Evolutionary conservation across 495 filamentous ascomycete species (phyloP).

Genomic region (Glutinoglossum americanum): DNA sequence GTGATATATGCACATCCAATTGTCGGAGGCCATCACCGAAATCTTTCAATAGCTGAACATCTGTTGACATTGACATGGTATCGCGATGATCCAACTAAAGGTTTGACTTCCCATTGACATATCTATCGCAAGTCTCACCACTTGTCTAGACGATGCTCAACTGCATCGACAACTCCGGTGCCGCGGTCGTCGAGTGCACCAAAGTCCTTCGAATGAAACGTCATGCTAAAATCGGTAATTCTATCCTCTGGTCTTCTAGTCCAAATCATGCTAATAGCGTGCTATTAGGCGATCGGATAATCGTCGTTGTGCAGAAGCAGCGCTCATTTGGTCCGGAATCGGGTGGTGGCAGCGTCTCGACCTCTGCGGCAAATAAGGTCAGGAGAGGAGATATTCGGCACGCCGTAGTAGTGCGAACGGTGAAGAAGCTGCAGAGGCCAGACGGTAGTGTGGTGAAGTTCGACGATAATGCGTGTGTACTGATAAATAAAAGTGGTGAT

Average conservation of each 20-base stretch:
- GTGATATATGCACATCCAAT: neutral
- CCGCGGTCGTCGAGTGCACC: slow-evolving; percentile 90
- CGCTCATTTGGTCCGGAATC: slow-evolving; percentile 51
- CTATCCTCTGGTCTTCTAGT: neutral
- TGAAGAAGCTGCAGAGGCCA: slow-evolving; percentile 59
- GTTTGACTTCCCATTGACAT: slow-evolving; percentile 20
- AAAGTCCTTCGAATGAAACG: slow-evolving; percentile 80
- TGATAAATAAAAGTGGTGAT: slow-evolving; percentile 94
- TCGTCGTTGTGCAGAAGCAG: slow-evolving; percentile 95
- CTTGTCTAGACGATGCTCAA: slow-evolving; percentile 71
- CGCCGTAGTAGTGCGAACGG: slow-evolving; percentile 82
- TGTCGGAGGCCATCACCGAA: neutral
- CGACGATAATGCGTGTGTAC: slow-evolving; percentile 93
- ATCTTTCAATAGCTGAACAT: neutral
- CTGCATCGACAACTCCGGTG: slow-evolving; percentile 99
- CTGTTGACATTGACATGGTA: neutral
- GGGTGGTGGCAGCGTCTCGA: slow-evolving; percentile 26
- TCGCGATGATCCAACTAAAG: slow-evolving; percentile 96
- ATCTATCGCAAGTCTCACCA: neutral
- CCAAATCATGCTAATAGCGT: neutral
- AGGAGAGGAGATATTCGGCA: slow-evolving; percentile 92
- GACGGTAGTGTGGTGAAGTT: slow-evolving; percentile 84
- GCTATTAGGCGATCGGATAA: slow-evolving; percentile 70
- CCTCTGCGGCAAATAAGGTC: slow-evolving; percentile 67
- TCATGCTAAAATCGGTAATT: slow-evolving; percentile 71